A percentile compares a stretch with the other conserved stretches of the same genome.
phyloP scores from a whole-genome alignment of 148 eudicot species.

The Amaranthus palmeri region DNA sequence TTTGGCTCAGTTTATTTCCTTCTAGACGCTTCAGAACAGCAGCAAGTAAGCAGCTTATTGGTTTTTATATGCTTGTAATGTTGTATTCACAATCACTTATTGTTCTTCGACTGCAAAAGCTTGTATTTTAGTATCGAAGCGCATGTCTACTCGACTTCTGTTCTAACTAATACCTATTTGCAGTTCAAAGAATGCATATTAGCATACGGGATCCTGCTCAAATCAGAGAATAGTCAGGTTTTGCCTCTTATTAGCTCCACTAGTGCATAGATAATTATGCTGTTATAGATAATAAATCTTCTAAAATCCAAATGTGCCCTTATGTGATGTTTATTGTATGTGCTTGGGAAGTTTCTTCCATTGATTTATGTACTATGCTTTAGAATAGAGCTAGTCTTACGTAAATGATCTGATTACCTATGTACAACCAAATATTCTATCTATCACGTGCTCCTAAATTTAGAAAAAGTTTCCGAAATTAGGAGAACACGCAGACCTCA shows the following conservation, averaged over 20 bases:
- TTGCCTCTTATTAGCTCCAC: constrained; percentile 4
- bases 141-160: not conserved
- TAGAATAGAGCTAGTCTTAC: no score
- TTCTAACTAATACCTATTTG: constrained; percentile 12
- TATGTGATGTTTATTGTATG: no score
- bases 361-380: no score
- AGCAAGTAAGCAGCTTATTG: constrained; percentile 57
- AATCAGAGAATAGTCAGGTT: constrained; percentile 58
- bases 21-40: constrained; percentile 95
- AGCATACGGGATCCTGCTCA: constrained; percentile 76
- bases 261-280: not conserved
- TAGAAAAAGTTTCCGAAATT: no score
- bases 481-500: no score
- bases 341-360: no score
- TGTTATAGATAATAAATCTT: no score
- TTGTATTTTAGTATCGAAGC: not conserved
- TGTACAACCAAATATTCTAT: no score
- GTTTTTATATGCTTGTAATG: not conserved
- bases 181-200: constrained; percentile 95
- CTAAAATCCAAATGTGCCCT: no score
- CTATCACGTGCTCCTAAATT: no score
- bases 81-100: no score
- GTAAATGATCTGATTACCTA: no score
- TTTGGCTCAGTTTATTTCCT: constrained; percentile 96
- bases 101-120: not conserved